These are phyloP conservation scores for Nakazawaea populi DNA, from an alignment of 805 yeast genomes.

Conservation along the genomic window DNA sequence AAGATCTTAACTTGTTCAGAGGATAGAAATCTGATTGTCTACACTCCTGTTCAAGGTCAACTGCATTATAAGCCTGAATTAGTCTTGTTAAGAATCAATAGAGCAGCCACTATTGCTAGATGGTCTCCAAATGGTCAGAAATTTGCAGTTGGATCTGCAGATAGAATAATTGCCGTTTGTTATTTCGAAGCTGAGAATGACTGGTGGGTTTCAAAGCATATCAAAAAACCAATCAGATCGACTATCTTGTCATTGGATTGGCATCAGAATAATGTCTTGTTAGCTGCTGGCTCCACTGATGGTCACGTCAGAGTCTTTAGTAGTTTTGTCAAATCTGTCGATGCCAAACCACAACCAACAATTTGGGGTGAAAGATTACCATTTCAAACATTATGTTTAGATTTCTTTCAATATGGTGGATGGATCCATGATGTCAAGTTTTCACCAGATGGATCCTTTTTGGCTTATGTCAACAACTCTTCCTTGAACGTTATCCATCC, in stretches of 20 bases:
- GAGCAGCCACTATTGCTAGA: constrained; percentile 90
- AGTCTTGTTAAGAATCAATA: constrained; percentile 84
- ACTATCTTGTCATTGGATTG: constrained; percentile 80
- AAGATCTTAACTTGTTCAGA: constrained; percentile 95
- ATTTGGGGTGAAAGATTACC: constrained; percentile 96
- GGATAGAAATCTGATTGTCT: constrained; percentile 95
- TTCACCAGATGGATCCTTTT: constrained; percentile 65
- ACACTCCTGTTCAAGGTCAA: constrained; percentile 58
- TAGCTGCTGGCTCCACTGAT: constrained; percentile 90
- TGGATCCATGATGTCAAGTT: constrained; percentile 93
- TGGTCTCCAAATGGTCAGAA: constrained; percentile 96
- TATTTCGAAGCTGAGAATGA: constrained; percentile 94
- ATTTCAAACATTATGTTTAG: constrained; percentile 86
- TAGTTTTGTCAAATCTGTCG: constrained; percentile 84
- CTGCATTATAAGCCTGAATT: constrained; percentile 67
- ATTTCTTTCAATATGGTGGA: constrained; percentile 63
- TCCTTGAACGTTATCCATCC: constrained; percentile 79
- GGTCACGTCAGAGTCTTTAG: constrained; percentile 89
- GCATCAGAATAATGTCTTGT: constrained; percentile 88
- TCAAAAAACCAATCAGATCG: constrained; percentile 89
- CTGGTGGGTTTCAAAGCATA: constrained; percentile 99
- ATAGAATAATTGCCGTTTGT: constrained; percentile 90
- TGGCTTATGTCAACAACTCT: constrained; percentile 82
- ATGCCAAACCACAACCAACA: constrained; percentile 70
- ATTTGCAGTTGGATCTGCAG: constrained; percentile 97